These are phyloP conservation scores for Colletotrichum theobromicola DNA, from an alignment of 2,329 filamentous ascomycete species.

Conservation along the genomic window DNA sequence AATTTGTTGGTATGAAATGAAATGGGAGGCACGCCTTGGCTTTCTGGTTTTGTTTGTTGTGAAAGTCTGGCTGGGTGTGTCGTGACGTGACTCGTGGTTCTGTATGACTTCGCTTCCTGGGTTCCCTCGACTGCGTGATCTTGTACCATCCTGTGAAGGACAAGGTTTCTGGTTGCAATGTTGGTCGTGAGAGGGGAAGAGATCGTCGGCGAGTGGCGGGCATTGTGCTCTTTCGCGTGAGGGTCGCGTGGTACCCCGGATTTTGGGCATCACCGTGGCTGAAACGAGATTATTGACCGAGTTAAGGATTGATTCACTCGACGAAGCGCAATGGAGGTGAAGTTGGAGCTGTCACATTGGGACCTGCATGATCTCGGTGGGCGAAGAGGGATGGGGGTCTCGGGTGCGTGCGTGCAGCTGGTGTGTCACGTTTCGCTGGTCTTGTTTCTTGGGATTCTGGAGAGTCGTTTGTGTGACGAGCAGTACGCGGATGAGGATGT, in stretches of 20 bases:
- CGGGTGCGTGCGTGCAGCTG: neutral
- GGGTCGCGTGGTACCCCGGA: neutral
- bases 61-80: neutral
- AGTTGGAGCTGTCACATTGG: neutral
- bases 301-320: neutral
- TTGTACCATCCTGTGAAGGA: neutral
- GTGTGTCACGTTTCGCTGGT: neutral
- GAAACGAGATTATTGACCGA: neutral
- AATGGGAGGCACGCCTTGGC: neutral
- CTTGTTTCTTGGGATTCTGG: neutral
- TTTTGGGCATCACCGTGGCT: neutral
- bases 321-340: neutral
- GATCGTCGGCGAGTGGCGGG: neutral
- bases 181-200: neutral
- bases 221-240: neutral
- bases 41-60: neutral
- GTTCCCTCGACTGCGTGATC: neutral
- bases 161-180: neutral
- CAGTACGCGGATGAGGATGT: neutral
- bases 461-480: neutral
- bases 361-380: slow-evolving; percentile 1
- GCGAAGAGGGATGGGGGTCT: neutral
- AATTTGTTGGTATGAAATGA: slow-evolving; percentile 7
- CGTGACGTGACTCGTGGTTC: neutral
- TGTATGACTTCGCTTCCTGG: neutral